Conservation (phyloP, 768 basidiomycete species). For the Strobilomyces dryophilus region DNA sequence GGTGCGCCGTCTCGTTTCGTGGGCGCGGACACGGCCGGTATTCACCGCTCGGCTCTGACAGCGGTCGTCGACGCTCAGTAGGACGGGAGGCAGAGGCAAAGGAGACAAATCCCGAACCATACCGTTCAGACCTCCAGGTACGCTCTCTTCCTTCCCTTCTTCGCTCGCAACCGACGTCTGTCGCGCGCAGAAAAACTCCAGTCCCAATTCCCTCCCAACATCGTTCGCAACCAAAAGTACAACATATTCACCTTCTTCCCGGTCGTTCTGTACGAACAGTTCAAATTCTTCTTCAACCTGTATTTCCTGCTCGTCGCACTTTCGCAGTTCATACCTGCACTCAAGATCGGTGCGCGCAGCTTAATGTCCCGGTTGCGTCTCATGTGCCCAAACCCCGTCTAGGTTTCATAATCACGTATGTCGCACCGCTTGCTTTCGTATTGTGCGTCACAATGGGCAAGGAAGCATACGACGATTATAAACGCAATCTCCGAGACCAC, state of each 20-base stretch:
- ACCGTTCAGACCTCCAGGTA: constrained; percentile 72
- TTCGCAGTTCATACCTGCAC: constrained; percentile 91
- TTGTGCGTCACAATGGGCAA: constrained; percentile 96
- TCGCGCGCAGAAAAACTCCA: constrained; percentile 59
- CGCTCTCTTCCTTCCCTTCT: constrained; percentile 3
- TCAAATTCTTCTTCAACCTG: constrained; percentile 99
- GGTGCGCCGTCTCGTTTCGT: constrained; percentile 11
- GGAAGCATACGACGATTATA: constrained; percentile 98
- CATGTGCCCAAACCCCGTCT: not conserved
- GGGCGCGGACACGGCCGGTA: not conserved
- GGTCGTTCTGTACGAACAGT: constrained; percentile 96
- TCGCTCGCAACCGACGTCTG: not conserved
- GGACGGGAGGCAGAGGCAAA: constrained; percentile 9
- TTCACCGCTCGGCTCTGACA: constrained; percentile 6
- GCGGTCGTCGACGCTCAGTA: constrained; percentile 21
- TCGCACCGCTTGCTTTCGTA: constrained; percentile 95
- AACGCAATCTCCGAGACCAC: constrained; percentile 84
- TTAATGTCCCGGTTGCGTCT: not conserved
- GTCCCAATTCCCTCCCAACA: constrained; percentile 76
- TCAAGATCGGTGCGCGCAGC: constrained; percentile 78
- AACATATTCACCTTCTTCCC: constrained; percentile 96
- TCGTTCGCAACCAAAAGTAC: constrained; percentile 97
- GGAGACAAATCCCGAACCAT: constrained; percentile 77
- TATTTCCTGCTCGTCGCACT: constrained; percentile 97
- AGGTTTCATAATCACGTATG: constrained; percentile 95